Conservation (phyloP, 176 grass and related monocot species). For the Tuctoria greenei region DNA sequence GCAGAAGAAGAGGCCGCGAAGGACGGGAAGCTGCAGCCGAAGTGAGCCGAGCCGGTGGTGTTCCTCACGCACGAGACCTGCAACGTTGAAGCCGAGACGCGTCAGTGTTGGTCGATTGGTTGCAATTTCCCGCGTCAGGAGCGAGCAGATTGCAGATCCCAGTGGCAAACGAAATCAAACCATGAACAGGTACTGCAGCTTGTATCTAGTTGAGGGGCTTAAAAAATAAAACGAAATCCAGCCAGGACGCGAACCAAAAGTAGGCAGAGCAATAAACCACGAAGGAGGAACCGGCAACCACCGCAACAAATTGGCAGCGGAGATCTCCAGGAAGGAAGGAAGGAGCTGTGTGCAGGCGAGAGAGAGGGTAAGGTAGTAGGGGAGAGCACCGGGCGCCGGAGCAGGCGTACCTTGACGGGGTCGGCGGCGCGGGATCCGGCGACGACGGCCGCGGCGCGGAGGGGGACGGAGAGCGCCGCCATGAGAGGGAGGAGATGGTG, state of each 20-base stretch:
- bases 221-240: neutral
- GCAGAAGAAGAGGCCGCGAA: conserved; percentile 18
- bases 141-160: neutral
- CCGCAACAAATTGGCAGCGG: neutral
- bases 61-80: conserved; percentile 40
- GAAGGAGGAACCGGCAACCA: neutral
- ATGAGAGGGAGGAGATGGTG: conserved; percentile 30
- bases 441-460: conserved; percentile 51
- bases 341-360: too few relatives aligned
- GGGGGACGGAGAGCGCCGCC: conserved; percentile 65
- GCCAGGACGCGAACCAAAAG: neutral
- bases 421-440: conserved; percentile 54
- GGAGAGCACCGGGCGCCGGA: neutral
- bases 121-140: too few relatives aligned
- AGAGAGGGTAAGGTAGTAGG: too few relatives aligned
- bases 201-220: too few relatives aligned
- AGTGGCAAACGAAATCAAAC: neutral
- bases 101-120: neutral
- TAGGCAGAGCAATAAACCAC: neutral
- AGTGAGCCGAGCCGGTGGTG: neutral
- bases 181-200: too few relatives aligned
- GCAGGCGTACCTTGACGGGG: conserved; percentile 51
- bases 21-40: conserved; percentile 39
- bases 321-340: neutral
- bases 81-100: neutral